Evolutionary conservation across 306 rosid species (phyloP), one percentile per base, ranked within the genome.

Genomic region (Cicer cuneatum): DNA sequence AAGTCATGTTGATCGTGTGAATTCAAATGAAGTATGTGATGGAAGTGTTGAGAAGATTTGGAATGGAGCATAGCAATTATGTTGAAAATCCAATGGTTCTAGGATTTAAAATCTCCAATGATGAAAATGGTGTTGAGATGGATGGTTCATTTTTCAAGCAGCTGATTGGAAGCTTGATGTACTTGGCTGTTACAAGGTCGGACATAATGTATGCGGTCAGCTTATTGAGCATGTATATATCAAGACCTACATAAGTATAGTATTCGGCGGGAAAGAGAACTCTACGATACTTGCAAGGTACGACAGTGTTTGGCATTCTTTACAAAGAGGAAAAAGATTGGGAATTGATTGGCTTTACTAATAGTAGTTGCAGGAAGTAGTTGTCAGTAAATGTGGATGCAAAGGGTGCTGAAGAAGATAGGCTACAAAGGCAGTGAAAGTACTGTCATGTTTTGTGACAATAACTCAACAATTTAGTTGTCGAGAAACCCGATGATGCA

Each of bases 61-160:
- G 58, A 14, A 52, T 52, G 58, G 29, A 52, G 58, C 24, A 52
- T 52, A 52, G 29, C 58, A 52, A 52, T 15, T 52, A 2, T 16
- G 58, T 52, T 52, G 58, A 52, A 52, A 52, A 52, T 16, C 58
- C 58, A 52, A 52, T 52, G 58, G 58, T 52, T 15, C 58, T 9
- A 15, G 10, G 58, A 52, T 52, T 15, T 52, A 52, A 52, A 52
- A 47, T 47, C 53, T 47, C 53, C 53, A 47, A 47, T 12, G 53
- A 47, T 47, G 53, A 47, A 47, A 47, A 47, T 47, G 53, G 53
- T 47, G 53, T 47, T 47, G 53, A 47, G 53, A 47, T 47, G 18
- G 53, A 47, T 47, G 4, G 18, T 11, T 47, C 53, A 47, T 47
- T 47, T 47, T 47, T n/a, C n/a, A n/a, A n/a, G n/a, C n/a, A n/a